Evolutionary conservation across 129 eudicot species (phyloP).

Genomic region (Silybum marianum): DNA sequence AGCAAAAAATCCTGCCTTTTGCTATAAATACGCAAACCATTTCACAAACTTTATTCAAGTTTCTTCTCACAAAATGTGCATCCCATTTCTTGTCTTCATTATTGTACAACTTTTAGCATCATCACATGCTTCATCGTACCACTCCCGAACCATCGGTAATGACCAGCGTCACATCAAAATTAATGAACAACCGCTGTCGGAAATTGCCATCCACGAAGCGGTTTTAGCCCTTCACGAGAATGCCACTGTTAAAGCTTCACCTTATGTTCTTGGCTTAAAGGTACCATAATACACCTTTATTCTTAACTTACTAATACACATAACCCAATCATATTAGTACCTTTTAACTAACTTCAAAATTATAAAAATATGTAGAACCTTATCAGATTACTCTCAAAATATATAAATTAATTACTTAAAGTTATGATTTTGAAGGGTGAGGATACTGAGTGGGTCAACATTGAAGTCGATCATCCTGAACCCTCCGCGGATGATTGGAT

Average conservation of each 20-base stretch:
- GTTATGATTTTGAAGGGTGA: constrained; percentile 45
- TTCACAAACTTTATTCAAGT: neutral
- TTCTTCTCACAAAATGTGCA: neutral
- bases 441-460: constrained; percentile 63
- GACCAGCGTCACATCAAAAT: constrained; percentile 6
- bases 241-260: constrained; percentile 29
- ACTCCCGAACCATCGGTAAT: neutral
- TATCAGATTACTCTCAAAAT: neutral
- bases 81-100: neutral
- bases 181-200: constrained; percentile 28
- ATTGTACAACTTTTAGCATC: constrained; percentile 11
- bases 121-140: constrained; percentile 10
- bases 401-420: neutral
- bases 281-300: neutral
- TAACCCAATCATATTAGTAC: too few relatives aligned
- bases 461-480: constrained; percentile 46
- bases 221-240: constrained; percentile 34
- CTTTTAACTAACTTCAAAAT: too few relatives aligned
- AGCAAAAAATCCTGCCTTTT: neutral
- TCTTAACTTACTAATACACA: neutral
- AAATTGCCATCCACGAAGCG: constrained; percentile 31
- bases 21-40: neutral
- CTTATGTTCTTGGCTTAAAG: constrained; percentile 27
- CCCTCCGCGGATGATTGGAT: constrained; percentile 79
- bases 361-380: neutral